These are phyloP conservation scores for Cladosporium halotolerans DNA, from an alignment of 2,329 filamentous ascomycete genomes.

Conservation along the genomic window DNA sequence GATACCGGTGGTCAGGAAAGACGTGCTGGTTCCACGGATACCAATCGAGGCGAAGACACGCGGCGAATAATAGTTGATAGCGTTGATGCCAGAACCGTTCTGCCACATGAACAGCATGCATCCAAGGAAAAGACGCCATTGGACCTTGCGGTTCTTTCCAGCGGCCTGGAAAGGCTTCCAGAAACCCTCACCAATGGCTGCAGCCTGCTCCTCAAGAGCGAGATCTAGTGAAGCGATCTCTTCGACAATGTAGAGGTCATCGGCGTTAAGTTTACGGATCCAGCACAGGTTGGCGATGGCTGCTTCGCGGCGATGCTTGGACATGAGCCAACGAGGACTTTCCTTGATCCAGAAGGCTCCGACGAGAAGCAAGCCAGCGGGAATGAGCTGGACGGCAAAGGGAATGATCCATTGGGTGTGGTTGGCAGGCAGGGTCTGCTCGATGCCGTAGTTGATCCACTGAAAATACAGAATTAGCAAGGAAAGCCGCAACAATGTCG, in stretches of 20 bases:
- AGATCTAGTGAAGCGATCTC: slow-evolving; percentile 66
- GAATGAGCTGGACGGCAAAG: slow-evolving; percentile 62
- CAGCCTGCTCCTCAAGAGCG: slow-evolving; percentile 59
- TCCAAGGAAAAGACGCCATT: slow-evolving; percentile 68
- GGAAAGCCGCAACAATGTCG: slow-evolving; percentile 34
- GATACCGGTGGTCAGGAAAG: slow-evolving; percentile 64
- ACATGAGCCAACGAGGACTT: slow-evolving; percentile 40
- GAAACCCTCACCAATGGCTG: slow-evolving; percentile 63
- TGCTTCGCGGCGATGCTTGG: slow-evolving; percentile 35
- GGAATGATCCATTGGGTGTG: slow-evolving; percentile 44
- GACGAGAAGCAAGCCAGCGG: slow-evolving; percentile 51
- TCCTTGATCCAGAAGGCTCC: slow-evolving; percentile 41
- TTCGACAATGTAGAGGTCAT: slow-evolving; percentile 64
- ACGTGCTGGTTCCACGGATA: slow-evolving; percentile 52
- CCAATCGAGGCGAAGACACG: slow-evolving; percentile 63
- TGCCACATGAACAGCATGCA: slow-evolving; percentile 72
- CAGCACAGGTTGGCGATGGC: slow-evolving; percentile 48
- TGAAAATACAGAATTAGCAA: neutral
- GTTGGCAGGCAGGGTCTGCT: slow-evolving; percentile 37
- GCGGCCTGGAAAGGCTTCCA: slow-evolving; percentile 63
- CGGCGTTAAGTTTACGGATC: slow-evolving; percentile 53
- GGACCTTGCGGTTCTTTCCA: slow-evolving; percentile 51
- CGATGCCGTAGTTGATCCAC: slow-evolving; percentile 36
- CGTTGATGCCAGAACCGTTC: slow-evolving; percentile 70
- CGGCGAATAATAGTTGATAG: slow-evolving; percentile 47